Evolutionary conservation across 306 rosid genomes (phyloP).

Genomic region (barrel medic (Medicago truncatula)): MtrunA17r5.0-ANR NC_053047.1:35294001-35294500

Average conservation of each 20-base stretch:
- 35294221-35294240: constrained; percentile 8
- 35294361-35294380: constrained; percentile 42
- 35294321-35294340: constrained; percentile 28
- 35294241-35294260: constrained; percentile 40
- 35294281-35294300: constrained; percentile 42
- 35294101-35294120: constrained; percentile 29
- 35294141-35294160: constrained; percentile 35
- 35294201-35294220: constrained; percentile 33
- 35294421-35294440: background rate
- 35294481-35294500: too few relatives aligned
- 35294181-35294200: constrained; percentile 27
- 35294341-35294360: constrained; percentile 41
- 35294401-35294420: background rate
- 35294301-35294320: constrained; percentile 44
- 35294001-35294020: constrained; percentile 9
- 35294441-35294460: too few relatives aligned
- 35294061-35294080: constrained; percentile 31
- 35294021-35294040: constrained; percentile 37
- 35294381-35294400: background rate
- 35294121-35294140: constrained; percentile 16
- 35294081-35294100: constrained; percentile 10
- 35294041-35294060: constrained; percentile 26
- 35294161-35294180: constrained; percentile 20
- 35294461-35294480: too few relatives aligned
- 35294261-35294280: constrained; percentile 49